A percentile compares a stretch with the other conserved stretches of the same genome.
Conservation (phyloP, 495 filamentous ascomycete species). For the Daldinia concentrica region DNA sequence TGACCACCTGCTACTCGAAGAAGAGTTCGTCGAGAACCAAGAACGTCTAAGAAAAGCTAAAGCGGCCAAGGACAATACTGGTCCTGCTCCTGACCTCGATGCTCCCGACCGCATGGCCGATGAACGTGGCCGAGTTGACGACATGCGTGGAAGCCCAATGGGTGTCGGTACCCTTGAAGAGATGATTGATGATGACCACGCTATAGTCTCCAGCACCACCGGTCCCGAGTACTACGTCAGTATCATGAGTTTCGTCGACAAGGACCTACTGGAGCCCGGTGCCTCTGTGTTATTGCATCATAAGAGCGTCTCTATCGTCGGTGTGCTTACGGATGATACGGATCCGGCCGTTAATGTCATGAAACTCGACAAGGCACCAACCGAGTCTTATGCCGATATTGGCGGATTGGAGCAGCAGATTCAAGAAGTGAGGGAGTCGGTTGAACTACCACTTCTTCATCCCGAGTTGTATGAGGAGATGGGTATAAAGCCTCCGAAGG, state of each 20-base stretch:
- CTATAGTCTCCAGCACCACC: constrained; percentile 96
- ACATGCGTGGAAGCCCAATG: constrained; percentile 99
- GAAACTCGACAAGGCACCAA: constrained; percentile 99
- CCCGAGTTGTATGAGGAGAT: constrained; percentile 99
- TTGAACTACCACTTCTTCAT: constrained; percentile 94
- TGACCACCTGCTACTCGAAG: constrained; percentile 95
- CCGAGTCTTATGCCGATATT: constrained; percentile 98
- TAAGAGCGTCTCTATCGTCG: constrained; percentile 97
- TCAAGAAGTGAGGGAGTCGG: constrained; percentile 96
- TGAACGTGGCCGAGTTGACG: constrained; percentile 94
- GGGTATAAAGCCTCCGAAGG: constrained; percentile 99
- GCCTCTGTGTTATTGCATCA: constrained; percentile 96
- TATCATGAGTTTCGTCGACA: constrained; percentile 99
- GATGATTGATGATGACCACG: constrained; percentile 99
- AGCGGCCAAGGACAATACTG: constrained; percentile 72
- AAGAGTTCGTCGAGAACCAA: constrained; percentile 99
- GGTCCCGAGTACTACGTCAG: constrained; percentile 99
- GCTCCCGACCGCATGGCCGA: constrained; percentile 86
- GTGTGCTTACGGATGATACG: constrained; percentile 95
- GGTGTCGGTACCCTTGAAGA: constrained; percentile 97
- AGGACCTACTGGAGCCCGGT: constrained; percentile 95
- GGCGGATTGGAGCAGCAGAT: constrained; percentile 95
- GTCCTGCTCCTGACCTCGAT: constrained; percentile 68
- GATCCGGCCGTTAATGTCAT: constrained; percentile 97
- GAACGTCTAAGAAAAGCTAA: constrained; percentile 93